Evolutionary conservation across 164 flowering plant species (phyloP), one percentile per base, ranked within the genome.

Genomic region (Echeveria elegans): DNA sequence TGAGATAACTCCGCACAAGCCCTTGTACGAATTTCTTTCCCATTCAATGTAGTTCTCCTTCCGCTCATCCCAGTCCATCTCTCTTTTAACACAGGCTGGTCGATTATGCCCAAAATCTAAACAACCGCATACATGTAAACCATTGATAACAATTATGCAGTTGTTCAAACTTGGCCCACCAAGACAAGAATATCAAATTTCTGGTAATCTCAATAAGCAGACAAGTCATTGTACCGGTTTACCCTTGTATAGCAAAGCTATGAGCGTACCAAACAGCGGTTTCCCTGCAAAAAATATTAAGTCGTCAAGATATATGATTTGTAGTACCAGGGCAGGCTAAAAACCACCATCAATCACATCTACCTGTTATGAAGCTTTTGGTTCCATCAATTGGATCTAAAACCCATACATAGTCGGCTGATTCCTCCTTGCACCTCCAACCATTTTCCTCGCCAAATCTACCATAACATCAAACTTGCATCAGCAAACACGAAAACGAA

Each of bases 321-420:
- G 2, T 32, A 59, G 2, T 0, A 52, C n/a, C 11, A 43, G 5
- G 4, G 15, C 47, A 43, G 15, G 15, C n/a, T 43, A 11, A 11
- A 43, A 43, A 43, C 47, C 15, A 11, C 11, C 47, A 43, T n/a
- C n/a, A 14, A 43, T 11, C 47, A 43, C 16, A 4, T 29, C 5
- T 74, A 95, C 97, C 99, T 38, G 99, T 95, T 43, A 92, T 95
- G 69, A 95, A 95, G 76, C 99, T 92, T 83, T 92, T 95, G 19
- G 97, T 95, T 38, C 99, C 99, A 80, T 95, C 97, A 60, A 95
- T 92, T 6, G 97, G 99, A 73, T 92, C 99, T 60, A 95, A 80
- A 65, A 95, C 92, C 98, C 98, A 95, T 69, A 95, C 95, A 80
- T 81, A 95, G 29, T 92, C 92, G 29, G 97, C 82, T 76, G 60